These are phyloP conservation scores for Fusarium setosum DNA, from an alignment of 2,329 filamentous ascomycete species.

Conservation along the genomic window DNA sequence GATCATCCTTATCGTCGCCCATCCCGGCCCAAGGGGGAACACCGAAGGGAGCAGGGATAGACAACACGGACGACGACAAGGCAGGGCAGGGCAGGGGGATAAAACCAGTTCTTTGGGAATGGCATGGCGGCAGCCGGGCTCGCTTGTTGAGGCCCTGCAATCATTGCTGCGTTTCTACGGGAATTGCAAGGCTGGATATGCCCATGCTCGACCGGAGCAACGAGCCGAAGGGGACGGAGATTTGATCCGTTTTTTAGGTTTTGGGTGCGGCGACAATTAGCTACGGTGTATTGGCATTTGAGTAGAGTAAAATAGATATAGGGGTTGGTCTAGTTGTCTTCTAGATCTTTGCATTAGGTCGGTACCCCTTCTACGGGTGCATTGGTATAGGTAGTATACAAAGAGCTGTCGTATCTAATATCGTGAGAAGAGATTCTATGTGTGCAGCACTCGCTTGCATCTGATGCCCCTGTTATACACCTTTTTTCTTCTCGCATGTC, in stretches of 20 bases:
- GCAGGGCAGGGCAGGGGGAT: not conserved
- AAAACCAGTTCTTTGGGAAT: slow-evolving; percentile 12
- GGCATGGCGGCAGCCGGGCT: not conserved
- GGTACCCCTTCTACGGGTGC: not conserved
- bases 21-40: slow-evolving; percentile 23
- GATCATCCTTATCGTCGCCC: slow-evolving; percentile 43
- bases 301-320: not conserved
- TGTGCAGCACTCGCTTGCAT: slow-evolving; percentile 6
- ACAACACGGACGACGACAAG: not conserved
- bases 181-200: slow-evolving; percentile 4
- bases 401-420: slow-evolving; percentile 20
- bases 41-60: slow-evolving; percentile 29
- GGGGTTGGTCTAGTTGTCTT: not conserved
- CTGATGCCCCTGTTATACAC: slow-evolving; percentile 12
- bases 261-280: not conserved
- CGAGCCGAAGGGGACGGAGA: not conserved
- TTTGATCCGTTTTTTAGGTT: not conserved
- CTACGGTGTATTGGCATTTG: not conserved
- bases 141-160: not conserved
- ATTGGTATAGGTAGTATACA: slow-evolving; percentile 7
- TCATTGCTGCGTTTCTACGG: too few species aligned
- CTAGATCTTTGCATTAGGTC: not conserved
- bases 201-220: not conserved
- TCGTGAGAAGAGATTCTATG: slow-evolving; percentile 41
- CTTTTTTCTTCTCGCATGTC: slow-evolving; percentile 5